A percentile compares a stretch with the other conserved stretches of the same genome.
These are phyloP conservation scores for Epichloe elymi DNA, from an alignment of 2,329 filamentous ascomycete species.

Conservation along the genomic window DNA sequence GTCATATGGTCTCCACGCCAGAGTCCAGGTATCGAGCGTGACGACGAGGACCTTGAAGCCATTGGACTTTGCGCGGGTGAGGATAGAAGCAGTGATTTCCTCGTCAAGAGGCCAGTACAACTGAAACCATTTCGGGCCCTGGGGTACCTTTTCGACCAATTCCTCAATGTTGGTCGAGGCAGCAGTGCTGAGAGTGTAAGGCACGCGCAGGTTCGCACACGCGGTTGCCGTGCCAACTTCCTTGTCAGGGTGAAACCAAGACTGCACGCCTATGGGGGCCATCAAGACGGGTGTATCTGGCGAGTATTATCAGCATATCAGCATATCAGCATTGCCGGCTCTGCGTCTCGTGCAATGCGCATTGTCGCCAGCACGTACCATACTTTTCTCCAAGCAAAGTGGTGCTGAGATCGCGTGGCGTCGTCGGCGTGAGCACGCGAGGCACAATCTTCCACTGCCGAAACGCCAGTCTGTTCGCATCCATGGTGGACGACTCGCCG, in stretches of 20 bases:
- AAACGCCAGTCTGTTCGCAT: conserved; percentile 45
- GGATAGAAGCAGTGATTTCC: conserved; percentile 49
- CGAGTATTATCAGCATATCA: background rate
- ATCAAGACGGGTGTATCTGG: conserved; percentile 32
- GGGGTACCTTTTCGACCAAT: conserved; percentile 43
- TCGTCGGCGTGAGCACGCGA: conserved; percentile 32
- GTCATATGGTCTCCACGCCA: conserved; percentile 57
- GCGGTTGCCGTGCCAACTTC: conserved; percentile 52
- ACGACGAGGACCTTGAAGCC: conserved; percentile 57
- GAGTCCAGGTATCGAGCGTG: conserved; percentile 57
- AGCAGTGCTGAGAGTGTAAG: conserved; percentile 56
- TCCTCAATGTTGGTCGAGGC: conserved; percentile 52
- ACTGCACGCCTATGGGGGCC: conserved; percentile 58
- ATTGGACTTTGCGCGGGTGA: conserved; percentile 44
- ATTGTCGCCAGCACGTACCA: conserved; percentile 13
- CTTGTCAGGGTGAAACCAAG: conserved; percentile 50
- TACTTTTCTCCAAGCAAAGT: conserved; percentile 39
- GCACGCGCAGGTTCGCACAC: conserved; percentile 45
- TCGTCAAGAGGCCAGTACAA: conserved; percentile 61
- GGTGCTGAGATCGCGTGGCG: conserved; percentile 33
- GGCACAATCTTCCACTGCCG: conserved; percentile 38
- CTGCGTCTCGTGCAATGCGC: too few relatives aligned
- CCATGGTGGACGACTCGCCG: conserved; percentile 46
- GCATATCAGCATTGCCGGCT: background rate
- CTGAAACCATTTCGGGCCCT: conserved; percentile 55